A percentile compares a stretch with the other conserved stretches of the same genome.
phyloP scores from a whole-genome alignment of 306 rosid species.

The Ceratonia siliqua region DNA sequence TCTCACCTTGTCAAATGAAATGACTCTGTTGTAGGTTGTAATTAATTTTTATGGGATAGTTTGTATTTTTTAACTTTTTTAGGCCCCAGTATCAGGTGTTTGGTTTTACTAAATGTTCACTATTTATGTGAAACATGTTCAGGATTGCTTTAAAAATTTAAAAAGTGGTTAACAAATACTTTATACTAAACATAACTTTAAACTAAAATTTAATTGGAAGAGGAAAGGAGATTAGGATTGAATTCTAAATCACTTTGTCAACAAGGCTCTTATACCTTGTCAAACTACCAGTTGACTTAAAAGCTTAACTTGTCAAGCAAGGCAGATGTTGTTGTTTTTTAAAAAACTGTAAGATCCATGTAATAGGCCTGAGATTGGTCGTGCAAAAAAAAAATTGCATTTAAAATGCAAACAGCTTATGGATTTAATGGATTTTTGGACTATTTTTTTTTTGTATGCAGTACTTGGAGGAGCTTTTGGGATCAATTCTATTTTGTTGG shows the following conservation, averaged over 20 bases:
- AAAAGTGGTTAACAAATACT: not conserved
- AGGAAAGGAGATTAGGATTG: not conserved
- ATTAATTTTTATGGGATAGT: not conserved
- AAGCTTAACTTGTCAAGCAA: not conserved
- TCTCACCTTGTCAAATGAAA: constrained; percentile 8
- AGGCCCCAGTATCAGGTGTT: not conserved
- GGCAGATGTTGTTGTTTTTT: not conserved
- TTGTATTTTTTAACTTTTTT: not conserved
- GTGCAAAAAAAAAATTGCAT: constrained; percentile 11
- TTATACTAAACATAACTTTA: not conserved
- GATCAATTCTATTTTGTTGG: constrained; percentile 84
- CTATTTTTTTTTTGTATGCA: constrained; percentile 46
- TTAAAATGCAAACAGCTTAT: not conserved
- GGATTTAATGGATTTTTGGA: constrained; percentile 24
- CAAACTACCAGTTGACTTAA: not conserved
- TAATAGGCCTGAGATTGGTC: not conserved
- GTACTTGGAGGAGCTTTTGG: constrained; percentile 89
- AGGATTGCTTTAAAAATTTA: constrained; percentile 3
- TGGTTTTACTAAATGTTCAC: not conserved
- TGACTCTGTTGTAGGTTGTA: constrained; percentile 22
- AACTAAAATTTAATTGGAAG: not conserved
- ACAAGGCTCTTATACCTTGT: constrained; percentile 3
- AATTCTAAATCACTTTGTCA: not conserved
- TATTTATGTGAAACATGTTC: not conserved
- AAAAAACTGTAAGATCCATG: not conserved